Conservation (phyloP, 768 basidiomycete genomes). For the Candolleomyces eurysporus region DNA sequence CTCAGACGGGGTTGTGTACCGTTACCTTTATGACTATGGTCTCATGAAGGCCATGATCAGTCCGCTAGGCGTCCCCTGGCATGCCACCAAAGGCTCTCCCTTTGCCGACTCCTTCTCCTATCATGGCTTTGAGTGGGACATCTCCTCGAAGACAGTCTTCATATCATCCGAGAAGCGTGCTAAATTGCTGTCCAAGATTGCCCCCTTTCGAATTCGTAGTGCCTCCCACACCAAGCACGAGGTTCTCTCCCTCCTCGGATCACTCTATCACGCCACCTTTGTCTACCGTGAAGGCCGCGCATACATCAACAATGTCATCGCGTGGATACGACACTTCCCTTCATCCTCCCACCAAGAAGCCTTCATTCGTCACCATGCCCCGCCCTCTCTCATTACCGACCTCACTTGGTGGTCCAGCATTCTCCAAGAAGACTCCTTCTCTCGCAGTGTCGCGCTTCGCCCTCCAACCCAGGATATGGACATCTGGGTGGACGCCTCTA, state of each 20-base stretch:
- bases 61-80: conserved; percentile 35
- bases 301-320: neutral
- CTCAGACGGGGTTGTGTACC: neutral
- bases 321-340: neutral
- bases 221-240: neutral
- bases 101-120: conserved; percentile 30
- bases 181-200: neutral
- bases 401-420: conserved; percentile 29
- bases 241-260: neutral
- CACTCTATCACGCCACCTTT: neutral
- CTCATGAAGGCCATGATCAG: conserved; percentile 14
- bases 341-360: neutral
- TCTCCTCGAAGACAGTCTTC: conserved; percentile 22
- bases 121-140: conserved; percentile 37
- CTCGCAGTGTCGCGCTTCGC: conserved; percentile 6
- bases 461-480: conserved; percentile 8
- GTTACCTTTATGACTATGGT: neutral
- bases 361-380: neutral
- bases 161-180: neutral
- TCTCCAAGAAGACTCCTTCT: conserved; percentile 10
- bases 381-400: conserved; percentile 17
- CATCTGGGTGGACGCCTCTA: conserved; percentile 37
- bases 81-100: conserved; percentile 22
- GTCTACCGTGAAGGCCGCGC: neutral
- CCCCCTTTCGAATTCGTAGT: neutral